A percentile compares a stretch with the other conserved stretches of the same genome.
Evolutionary conservation across 441 rosid genomes (phyloP).

Genomic region (Adansonia madagascariensis): DNA sequence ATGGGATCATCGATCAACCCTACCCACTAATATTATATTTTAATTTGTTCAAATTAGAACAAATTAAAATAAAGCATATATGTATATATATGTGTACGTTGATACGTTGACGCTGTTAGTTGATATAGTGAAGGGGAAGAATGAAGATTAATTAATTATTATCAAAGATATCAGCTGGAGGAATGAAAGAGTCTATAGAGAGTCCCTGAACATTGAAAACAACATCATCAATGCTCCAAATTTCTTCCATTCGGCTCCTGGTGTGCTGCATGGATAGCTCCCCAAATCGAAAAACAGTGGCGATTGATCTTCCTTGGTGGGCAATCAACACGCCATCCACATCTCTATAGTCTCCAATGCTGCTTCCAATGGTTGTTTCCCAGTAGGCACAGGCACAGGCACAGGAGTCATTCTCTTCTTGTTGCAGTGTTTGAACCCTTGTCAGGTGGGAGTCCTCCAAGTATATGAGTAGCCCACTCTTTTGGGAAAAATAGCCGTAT

Average conservation of each 20-base stretch:
- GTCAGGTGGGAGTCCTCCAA: conserved; percentile 87
- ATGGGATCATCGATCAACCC: no score
- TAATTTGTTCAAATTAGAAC: no score
- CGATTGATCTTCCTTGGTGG: conserved; percentile 83
- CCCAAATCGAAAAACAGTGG: conserved; percentile 82
- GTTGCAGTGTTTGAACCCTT: conserved; percentile 53
- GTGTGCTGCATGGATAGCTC: conserved; percentile 74
- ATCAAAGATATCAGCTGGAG: conserved; percentile 81
- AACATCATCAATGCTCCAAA: conserved; percentile 89
- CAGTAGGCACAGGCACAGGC: conserved; percentile 57
- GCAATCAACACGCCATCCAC: conserved; percentile 81
- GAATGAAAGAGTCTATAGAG: conserved; percentile 77
- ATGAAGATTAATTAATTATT: not conserved
- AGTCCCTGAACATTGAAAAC: conserved; percentile 87
- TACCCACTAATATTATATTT: no score
- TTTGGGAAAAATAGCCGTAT: conserved; percentile 88
- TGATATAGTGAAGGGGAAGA: not conserved
- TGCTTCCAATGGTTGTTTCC: conserved; percentile 92
- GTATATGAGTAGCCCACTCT: conserved; percentile 80
- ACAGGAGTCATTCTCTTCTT: conserved; percentile 28
- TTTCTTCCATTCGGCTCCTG: conserved; percentile 86
- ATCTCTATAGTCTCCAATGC: conserved; percentile 83
- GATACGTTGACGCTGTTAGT: not conserved
- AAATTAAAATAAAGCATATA: no score
- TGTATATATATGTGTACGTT: not conserved